Evolutionary conservation across 352 stramenopile species (phyloP).

Genomic region (Globisporangium nagaii): DNA sequence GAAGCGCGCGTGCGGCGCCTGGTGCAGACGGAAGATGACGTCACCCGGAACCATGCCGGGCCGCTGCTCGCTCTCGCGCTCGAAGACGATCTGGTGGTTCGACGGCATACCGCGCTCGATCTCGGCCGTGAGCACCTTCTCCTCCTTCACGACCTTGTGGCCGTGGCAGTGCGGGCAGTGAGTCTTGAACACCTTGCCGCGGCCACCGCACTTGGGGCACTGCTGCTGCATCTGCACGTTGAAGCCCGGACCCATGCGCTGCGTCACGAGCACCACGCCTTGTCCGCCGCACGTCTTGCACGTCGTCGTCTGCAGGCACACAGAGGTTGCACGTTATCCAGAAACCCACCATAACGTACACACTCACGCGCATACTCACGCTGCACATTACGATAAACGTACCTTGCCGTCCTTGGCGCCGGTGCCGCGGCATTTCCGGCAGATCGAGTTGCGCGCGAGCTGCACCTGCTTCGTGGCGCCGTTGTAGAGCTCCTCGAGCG

Average conservation of each 20-base stretch:
- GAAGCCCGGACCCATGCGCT: conserved; percentile 78
- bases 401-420: conserved; percentile 80
- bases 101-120: conserved; percentile 83
- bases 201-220: conserved; percentile 74
- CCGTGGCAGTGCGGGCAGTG: conserved; percentile 88
- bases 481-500: conserved; percentile 85
- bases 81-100: conserved; percentile 81
- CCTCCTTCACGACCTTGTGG: conserved; percentile 76
- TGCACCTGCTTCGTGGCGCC: conserved; percentile 66
- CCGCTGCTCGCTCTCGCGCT: conserved; percentile 78
- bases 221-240: conserved; percentile 90
- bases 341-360: too few species aligned
- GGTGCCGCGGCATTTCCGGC: conserved; percentile 77
- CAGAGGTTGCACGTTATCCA: too few species aligned
- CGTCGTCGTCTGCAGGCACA: conserved; percentile 57
- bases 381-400: neutral
- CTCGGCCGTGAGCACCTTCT: conserved; percentile 74
- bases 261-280: conserved; percentile 73
- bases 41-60: conserved; percentile 89
- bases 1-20: conserved; percentile 87
- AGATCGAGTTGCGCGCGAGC: conserved; percentile 75
- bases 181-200: conserved; percentile 95
- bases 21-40: conserved; percentile 93
- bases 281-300: conserved; percentile 71
- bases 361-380: too few species aligned